phyloP scores from a whole-genome alignment of 2,329 filamentous ascomycete genomes.

The Celoporthe dispersa region DNA sequence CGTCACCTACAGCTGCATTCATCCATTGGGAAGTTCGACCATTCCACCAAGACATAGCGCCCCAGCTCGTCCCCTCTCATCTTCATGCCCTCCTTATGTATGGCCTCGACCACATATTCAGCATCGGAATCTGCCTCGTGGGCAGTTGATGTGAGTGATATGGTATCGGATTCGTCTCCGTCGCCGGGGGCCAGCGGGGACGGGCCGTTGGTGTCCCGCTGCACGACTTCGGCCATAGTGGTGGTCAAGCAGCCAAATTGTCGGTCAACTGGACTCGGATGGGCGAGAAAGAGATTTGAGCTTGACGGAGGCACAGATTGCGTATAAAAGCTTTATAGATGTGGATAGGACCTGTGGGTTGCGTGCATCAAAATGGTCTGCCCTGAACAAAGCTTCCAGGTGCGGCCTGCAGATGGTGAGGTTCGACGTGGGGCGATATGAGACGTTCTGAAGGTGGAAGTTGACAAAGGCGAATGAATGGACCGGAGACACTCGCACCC shows the following conservation, averaged over 20 bases:
- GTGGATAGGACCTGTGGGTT: neutral
- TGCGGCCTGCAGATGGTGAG: neutral
- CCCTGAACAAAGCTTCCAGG: neutral
- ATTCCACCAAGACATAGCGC: constrained; percentile 63
- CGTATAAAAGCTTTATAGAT: neutral
- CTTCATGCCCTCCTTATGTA: constrained; percentile 52
- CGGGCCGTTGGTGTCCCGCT: neutral
- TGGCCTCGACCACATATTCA: constrained; percentile 58
- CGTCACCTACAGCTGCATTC: constrained; percentile 51
- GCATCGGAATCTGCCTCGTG: constrained; percentile 42
- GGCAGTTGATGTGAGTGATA: constrained; percentile 62
- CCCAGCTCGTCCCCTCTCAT: constrained; percentile 38
- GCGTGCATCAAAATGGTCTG: neutral
- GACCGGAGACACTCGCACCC: neutral
- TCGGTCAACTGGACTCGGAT: neutral
- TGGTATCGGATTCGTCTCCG: constrained; percentile 50
- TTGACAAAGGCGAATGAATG: neutral
- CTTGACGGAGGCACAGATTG: neutral
- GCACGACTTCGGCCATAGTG: constrained; percentile 11
- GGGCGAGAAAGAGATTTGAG: neutral
- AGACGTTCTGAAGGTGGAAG: neutral
- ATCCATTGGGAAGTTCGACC: constrained; percentile 63
- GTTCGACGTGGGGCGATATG: neutral
- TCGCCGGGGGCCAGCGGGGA: constrained; percentile 37
- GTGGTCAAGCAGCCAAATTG: neutral